A percentile compares a stretch with the other conserved stretches of the same genome.
Conservation (phyloP, 139 green algal genomes). For the Parachlorella kessleri region DNA sequence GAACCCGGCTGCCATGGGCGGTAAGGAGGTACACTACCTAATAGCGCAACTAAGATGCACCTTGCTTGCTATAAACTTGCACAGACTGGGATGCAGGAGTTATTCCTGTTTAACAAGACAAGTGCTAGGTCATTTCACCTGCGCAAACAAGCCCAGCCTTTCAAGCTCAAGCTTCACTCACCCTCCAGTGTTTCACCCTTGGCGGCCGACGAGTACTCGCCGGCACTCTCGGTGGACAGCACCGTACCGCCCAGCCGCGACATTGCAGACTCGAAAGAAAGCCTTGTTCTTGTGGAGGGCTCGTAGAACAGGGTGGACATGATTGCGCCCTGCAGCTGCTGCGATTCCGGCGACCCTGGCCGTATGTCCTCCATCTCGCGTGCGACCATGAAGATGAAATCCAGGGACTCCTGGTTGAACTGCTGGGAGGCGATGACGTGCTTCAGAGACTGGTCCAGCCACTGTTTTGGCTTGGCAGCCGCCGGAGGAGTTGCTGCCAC, state of each 20-base stretch:
- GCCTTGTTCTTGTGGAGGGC: slow-evolving; percentile 96
- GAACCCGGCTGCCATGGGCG: too few relatives aligned
- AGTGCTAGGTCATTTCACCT: too few relatives aligned
- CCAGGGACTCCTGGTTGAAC: slow-evolving; percentile 82
- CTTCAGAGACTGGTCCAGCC: slow-evolving; percentile 39
- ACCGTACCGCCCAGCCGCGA: slow-evolving; percentile 88
- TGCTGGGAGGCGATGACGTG: slow-evolving; percentile 94
- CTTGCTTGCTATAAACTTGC: too few relatives aligned
- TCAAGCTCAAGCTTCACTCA: too few relatives aligned
- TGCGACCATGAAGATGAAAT: slow-evolving; percentile 86
- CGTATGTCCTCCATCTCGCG: slow-evolving; percentile 70
- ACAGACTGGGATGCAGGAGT: too few relatives aligned
- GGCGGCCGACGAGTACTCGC: slow-evolving; percentile 96
- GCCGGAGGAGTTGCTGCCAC: background rate
- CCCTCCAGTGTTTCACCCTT: slow-evolving; percentile 98
- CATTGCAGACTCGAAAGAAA: slow-evolving; percentile 99
- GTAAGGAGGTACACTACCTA: too few relatives aligned
- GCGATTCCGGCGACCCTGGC: slow-evolving; percentile 58
- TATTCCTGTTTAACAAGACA: too few relatives aligned
- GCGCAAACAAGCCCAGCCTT: too few relatives aligned
- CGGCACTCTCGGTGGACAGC: slow-evolving; percentile 95
- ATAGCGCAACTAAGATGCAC: too few relatives aligned
- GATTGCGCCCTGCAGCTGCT: slow-evolving; percentile 73
- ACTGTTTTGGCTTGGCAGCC: background rate
- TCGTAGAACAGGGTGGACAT: slow-evolving; percentile 99